Evolutionary conservation across 1,284 basidiomycete genomes (phyloP), one percentile per base, ranked within the genome.

Genomic region (Sanghuangporus baumii): DNA sequence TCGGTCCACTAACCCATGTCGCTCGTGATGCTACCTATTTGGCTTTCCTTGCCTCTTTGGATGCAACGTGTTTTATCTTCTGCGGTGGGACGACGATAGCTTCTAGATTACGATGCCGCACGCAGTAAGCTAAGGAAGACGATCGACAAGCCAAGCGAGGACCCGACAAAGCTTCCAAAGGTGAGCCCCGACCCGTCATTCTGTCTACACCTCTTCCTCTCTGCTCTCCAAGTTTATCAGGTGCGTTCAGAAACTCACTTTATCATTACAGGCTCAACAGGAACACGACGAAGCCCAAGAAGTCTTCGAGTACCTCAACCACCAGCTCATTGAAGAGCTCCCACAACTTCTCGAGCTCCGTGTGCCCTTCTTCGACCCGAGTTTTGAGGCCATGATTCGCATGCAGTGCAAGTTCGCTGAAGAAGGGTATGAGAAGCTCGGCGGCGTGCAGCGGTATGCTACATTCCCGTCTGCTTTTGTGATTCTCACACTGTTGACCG

Each of bases 331-430:
- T 69, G 75, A 81, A 34, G 97, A 99, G 71, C 81, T 99, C 6
- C 97, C 97, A 0, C 87, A 96, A 69, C 78, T 99, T 34, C 85
- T 99, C 55, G 95, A 98, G 70, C 85, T 98, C 26, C 90, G 97
- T 41, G 90, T 99, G 48, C 96, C 97, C 6, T 99, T 94, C 80
- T 93, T 99, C 66, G 96, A 99, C 74, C 97, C 97, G 1, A 95
- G 92, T 68, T 98, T 99, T 73, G 97, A 99, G 75, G 93, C 96
- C 38, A 98, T 99, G 96, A 93, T 98, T 69, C 85, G 97, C 48
- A 93, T 97, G 84, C 96, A 99, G 74, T 86, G 93, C 72, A 94
- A 95, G 71, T 98, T 98, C 71, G 94, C 96, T 1, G 93, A 98
- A 73, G 96, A 98, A 70, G 97, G 94, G 0, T 99, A 99, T 74